Base-by-base conservation (phyloP, 352 stramenopile genomes). In the Globisporangium spinosum region DNA sequence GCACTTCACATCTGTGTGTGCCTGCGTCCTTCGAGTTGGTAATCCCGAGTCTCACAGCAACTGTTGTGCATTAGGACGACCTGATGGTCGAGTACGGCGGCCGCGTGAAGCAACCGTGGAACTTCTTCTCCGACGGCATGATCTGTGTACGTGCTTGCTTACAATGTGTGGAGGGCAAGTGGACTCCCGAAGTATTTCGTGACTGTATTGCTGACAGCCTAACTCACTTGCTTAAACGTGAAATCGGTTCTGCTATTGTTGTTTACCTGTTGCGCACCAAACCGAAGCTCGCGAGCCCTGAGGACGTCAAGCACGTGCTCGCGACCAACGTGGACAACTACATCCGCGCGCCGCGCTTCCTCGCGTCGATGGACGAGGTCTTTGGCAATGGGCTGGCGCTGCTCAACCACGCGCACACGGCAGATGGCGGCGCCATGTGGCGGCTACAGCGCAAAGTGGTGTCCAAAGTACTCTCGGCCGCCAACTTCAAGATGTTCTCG, bases 381-480 rank as follows among this genome's bases (percentile, higher is more conserved):
- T 63, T 63, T 35, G 17, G 22, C 7, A 55, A 55, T 8, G 40
- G 67, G 7, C 58, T 75, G 15, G 70, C 72, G 51, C 58, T 43
- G 27, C 62, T 73, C 55, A 70, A 74, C 56, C 70, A 72, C 57
- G 67, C 57, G 32, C 54, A 65, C 20, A 25, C 40, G 9, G 2
- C 15, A 10, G 43, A 63, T 20, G 71, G 83, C 53, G 74, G 70
- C 34, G 60, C 56, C 22, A 67, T 45, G 22, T 86, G 74, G 74
- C 66, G 64, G 5, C n/a, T 73, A n/a, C 78, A 86, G 61, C 71
- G 78, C 43, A 86, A 85, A 56, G 76, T 62, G 15, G 78, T 80
- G 68, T 85, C 77, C 51, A 88, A 92, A 65, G 89, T 94, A 17
- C 85, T 89, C 15, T 81, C 73, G 12, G 67, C 45, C 27, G 47